These are phyloP conservation scores for Phytophthora aleatoria DNA, from an alignment of 352 stramenopile genomes.

Conservation along the genomic window DNA sequence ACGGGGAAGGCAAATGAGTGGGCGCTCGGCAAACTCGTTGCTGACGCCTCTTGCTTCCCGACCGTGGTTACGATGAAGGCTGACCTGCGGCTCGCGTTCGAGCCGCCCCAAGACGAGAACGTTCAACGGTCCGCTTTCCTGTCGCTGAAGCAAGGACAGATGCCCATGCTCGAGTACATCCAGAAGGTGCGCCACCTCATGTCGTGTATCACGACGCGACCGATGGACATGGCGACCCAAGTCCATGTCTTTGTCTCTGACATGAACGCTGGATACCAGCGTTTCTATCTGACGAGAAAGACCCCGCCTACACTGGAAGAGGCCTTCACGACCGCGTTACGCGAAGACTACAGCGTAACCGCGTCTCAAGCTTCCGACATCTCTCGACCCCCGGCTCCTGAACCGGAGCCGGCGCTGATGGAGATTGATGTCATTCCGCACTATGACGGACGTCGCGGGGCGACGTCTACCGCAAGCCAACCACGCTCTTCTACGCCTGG, in stretches of 20 bases:
- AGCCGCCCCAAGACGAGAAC: too few relatives aligned
- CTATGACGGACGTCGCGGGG: too few relatives aligned
- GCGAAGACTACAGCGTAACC: not conserved
- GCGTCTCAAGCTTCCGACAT: not conserved
- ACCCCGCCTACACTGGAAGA: not conserved
- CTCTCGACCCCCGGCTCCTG: not conserved
- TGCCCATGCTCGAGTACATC: not conserved
- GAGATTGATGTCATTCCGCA: not conserved
- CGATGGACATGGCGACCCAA: too few relatives aligned
- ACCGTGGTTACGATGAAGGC: too few relatives aligned
- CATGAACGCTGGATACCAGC: not conserved
- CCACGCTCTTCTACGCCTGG: too few relatives aligned
- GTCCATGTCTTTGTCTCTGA: too few relatives aligned
- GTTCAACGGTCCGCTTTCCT: not conserved
- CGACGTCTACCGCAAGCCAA: too few relatives aligned
- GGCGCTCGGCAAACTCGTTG: too few relatives aligned
- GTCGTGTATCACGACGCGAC: too few relatives aligned
- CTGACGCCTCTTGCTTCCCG: too few relatives aligned
- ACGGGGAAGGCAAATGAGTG: too few relatives aligned
- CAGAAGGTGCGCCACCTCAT: not conserved
- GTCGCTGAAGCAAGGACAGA: not conserved
- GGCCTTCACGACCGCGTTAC: not conserved
- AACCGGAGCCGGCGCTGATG: not conserved
- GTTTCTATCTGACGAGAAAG: conserved; percentile 1
- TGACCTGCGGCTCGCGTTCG: too few relatives aligned